These are phyloP conservation scores for Eragrostis tef DNA, from an alignment of 202 grass and related monocot species.

Conservation along the genomic window DNA sequence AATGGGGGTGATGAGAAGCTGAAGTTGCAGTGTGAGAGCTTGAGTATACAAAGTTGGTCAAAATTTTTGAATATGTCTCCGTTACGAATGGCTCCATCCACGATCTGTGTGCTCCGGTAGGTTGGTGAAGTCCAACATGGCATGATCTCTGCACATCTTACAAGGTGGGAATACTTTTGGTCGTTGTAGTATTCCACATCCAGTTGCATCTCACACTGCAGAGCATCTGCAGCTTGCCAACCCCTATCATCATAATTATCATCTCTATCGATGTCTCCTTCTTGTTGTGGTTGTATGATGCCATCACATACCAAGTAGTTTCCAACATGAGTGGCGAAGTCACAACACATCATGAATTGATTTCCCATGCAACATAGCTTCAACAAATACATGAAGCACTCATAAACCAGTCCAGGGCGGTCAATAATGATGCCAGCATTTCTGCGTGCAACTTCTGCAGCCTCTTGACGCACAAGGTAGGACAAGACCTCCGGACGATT, in stretches of 20 bases:
- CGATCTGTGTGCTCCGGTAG: not conserved
- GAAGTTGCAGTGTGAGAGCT: not conserved
- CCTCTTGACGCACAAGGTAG: not conserved
- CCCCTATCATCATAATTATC: too few species aligned
- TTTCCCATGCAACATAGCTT: not conserved
- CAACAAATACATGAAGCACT: not conserved
- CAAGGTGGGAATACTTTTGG: not conserved
- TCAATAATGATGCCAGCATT: not conserved
- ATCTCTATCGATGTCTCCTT: too few species aligned
- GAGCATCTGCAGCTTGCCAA: not conserved
- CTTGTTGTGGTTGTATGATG: not conserved
- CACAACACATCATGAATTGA: not conserved
- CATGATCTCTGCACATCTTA: not conserved
- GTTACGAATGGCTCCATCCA: not conserved
- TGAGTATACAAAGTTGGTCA: not conserved
- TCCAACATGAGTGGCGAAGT: not conserved
- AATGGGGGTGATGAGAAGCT: slow-evolving; percentile 12
- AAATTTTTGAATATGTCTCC: not conserved
- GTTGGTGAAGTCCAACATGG: slow-evolving; percentile 5
- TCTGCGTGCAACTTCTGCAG: not conserved
- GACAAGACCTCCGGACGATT: not conserved
- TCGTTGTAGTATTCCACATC: not conserved
- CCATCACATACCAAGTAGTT: slow-evolving; percentile 17
- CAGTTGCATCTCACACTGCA: too few species aligned
- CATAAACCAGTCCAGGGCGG: not conserved